Evolutionary conservation across 2,329 filamentous ascomycete genomes (phyloP).

Genomic region (Zymoseptoria ardabiliae): DNA sequence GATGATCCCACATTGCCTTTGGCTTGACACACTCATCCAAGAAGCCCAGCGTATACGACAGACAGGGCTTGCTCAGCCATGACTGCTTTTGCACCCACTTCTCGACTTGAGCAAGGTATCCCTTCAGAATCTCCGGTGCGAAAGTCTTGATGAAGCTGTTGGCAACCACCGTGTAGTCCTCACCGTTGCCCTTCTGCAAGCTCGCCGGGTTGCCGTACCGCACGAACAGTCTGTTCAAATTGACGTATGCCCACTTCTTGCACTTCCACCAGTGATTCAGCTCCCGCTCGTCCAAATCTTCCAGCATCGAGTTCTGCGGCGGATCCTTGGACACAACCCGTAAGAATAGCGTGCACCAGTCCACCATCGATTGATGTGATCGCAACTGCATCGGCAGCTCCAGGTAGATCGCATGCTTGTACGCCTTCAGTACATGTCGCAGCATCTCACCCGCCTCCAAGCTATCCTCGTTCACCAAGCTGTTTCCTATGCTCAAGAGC

Average conservation of each 20-base stretch:
- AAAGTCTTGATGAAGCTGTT: slow-evolving; percentile 88
- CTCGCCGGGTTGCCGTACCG: slow-evolving; percentile 80
- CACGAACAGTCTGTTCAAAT: slow-evolving; percentile 91
- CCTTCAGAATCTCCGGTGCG: slow-evolving; percentile 91
- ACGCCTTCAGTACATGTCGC: slow-evolving; percentile 87
- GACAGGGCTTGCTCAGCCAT: slow-evolving; percentile 89
- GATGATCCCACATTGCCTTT: slow-evolving; percentile 90
- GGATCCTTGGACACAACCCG: slow-evolving; percentile 79
- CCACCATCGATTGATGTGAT: slow-evolving; percentile 75
- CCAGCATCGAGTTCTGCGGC: slow-evolving; percentile 69
- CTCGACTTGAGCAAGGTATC: slow-evolving; percentile 89
- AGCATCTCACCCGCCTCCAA: slow-evolving; percentile 96
- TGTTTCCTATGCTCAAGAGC: slow-evolving; percentile 77
- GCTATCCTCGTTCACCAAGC: slow-evolving; percentile 82
- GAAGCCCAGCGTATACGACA: slow-evolving; percentile 90
- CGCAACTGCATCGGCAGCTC: slow-evolving; percentile 74
- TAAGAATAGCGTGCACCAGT: slow-evolving; percentile 94
- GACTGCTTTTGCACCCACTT: slow-evolving; percentile 93
- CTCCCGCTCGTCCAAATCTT: slow-evolving; percentile 78
- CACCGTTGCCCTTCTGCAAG: slow-evolving; percentile 64
- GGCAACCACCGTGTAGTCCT: slow-evolving; percentile 73
- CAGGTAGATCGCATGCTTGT: slow-evolving; percentile 95
- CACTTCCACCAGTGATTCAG: slow-evolving; percentile 99
- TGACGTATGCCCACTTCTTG: slow-evolving; percentile 99
- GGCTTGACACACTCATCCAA: slow-evolving; percentile 96